These are phyloP conservation scores for Schizothecium vesticola DNA, from an alignment of 495 filamentous ascomycete species.

Conservation along the genomic window DNA sequence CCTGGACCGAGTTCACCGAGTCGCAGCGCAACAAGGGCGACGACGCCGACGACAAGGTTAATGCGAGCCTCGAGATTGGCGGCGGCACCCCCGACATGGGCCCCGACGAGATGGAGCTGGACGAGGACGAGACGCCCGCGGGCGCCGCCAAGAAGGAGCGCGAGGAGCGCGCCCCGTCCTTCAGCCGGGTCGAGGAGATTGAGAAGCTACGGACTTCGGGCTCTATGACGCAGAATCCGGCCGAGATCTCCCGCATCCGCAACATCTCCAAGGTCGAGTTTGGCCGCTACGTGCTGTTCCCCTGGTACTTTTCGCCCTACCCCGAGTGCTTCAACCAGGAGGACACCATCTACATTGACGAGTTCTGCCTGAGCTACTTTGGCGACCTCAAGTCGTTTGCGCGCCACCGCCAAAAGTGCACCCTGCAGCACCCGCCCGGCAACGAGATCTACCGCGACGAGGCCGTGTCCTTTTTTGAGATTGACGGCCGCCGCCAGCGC, in stretches of 20 bases:
- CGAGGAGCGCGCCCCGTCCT: conserved; percentile 40
- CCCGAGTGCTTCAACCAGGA: conserved; percentile 79
- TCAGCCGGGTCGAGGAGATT: conserved; percentile 87
- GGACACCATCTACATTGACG: conserved; percentile 91
- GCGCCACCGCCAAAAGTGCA: conserved; percentile 86
- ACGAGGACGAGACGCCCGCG: conserved; percentile 39
- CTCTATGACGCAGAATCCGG: conserved; percentile 97
- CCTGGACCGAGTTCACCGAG: conserved; percentile 38
- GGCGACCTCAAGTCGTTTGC: conserved; percentile 70
- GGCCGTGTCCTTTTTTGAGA: conserved; percentile 92
- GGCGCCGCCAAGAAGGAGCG: conserved; percentile 38
- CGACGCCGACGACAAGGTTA: conserved; percentile 34
- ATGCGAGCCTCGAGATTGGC: conserved; percentile 29
- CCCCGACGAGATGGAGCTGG: conserved; percentile 45
- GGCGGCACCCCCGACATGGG: conserved; percentile 33
- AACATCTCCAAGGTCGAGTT: conserved; percentile 92
- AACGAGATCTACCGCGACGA: conserved; percentile 98
- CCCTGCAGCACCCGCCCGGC: conserved; percentile 84
- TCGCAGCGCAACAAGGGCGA: conserved; percentile 25
- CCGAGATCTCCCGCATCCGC: conserved; percentile 92
- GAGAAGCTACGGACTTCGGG: conserved; percentile 89
- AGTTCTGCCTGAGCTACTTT: conserved; percentile 92
- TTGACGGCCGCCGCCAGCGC: conserved; percentile 89
- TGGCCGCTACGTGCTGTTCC: conserved; percentile 84
- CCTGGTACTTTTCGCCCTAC: conserved; percentile 99